Evolutionary conservation across 129 eudicot genomes (phyloP), one percentile per base, ranked within the genome.

Genomic region (Artemisia annua): DNA sequence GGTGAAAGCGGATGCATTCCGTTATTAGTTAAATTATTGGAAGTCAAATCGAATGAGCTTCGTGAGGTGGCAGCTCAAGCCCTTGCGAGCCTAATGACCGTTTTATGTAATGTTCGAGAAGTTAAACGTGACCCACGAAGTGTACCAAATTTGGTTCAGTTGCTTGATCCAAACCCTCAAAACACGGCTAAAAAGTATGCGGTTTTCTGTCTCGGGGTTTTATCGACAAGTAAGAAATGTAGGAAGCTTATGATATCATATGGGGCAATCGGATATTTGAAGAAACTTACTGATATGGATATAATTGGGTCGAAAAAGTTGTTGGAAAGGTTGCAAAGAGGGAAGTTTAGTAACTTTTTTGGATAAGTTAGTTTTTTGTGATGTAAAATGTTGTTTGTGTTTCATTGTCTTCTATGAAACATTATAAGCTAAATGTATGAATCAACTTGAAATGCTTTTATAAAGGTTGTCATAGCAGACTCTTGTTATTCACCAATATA

Each of bases 141-240:
- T 67, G 93, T 93, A 61, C 97, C 98, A 2, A 86, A 76, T 69
- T 74, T 93, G 72, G 98, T 93, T 67, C 97, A 91, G 11, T 78
- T 93, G 75, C 96, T 93, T 6, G 97, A 93, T 59, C 96, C 96
- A 15, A 84, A 82, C 54, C 89, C 89, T 0, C 92, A 87, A 18
- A 93, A 93, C 82, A 90, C 87, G 11, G 92, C 96, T 12, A 93
- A 90, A 69, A 93, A 93, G 63, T 93, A 93, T 46, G 97, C 96
- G 3, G 87, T 93, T n/a, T 48, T 84, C 0, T 84, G 97, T 63
- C 89, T 93, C 6, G 63, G 76, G 32, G 53, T 69, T 51, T 77
- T 93, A 19, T 82, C 92, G 9, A 71, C 91, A 52, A 87, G 92
- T 87, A 83, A 84, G 73, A 88, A 87, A 68, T 93, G 98, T 39